Conservation (phyloP, 306 rosid genomes). For the Dicorynia guianensis region DNA sequence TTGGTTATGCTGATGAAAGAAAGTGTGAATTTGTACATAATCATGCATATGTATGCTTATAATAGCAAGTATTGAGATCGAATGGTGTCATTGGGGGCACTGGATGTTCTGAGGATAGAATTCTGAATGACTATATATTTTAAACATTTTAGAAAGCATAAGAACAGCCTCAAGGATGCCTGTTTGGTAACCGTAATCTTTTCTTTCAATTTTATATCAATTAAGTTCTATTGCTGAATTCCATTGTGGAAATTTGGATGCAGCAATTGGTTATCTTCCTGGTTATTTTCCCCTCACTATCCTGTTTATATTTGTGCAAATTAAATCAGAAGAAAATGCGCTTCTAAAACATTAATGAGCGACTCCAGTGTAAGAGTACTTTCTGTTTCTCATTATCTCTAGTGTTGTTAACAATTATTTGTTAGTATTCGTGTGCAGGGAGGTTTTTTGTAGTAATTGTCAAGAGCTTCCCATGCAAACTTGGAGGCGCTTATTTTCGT, state of each 20-base stretch:
- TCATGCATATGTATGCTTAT: slow-evolving; percentile 11
- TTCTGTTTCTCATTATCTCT: not conserved
- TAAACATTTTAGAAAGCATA: not conserved
- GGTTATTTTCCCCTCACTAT: not conserved
- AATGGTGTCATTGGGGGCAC: not conserved
- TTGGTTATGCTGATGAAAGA: not conserved
- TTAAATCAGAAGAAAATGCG: not conserved
- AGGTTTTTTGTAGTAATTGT: slow-evolving; percentile 32
- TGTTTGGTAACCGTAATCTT: slow-evolving; percentile 22
- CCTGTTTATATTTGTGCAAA: not conserved
- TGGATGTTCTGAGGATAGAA: slow-evolving; percentile 5
- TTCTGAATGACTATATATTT: not conserved
- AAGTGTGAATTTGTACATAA: not conserved
- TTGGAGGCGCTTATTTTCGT: slow-evolving; percentile 72
- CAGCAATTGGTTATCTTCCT: not conserved
- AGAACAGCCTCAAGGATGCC: not conserved
- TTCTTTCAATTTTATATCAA: slow-evolving; percentile 4
- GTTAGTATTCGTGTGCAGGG: slow-evolving; percentile 51
- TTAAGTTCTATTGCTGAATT: slow-evolving; percentile 13
- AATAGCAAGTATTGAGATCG: not conserved
- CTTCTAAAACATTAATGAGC: slow-evolving; percentile 5
- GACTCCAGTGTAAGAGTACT: not conserved
- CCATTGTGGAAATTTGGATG: slow-evolving; percentile 10
- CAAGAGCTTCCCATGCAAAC: slow-evolving; percentile 50
- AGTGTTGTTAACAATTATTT: slow-evolving; percentile 21